phyloP scores from a whole-genome alignment of 1,284 basidiomycete genomes.

The Lignosus rhinocerotis region DNA sequence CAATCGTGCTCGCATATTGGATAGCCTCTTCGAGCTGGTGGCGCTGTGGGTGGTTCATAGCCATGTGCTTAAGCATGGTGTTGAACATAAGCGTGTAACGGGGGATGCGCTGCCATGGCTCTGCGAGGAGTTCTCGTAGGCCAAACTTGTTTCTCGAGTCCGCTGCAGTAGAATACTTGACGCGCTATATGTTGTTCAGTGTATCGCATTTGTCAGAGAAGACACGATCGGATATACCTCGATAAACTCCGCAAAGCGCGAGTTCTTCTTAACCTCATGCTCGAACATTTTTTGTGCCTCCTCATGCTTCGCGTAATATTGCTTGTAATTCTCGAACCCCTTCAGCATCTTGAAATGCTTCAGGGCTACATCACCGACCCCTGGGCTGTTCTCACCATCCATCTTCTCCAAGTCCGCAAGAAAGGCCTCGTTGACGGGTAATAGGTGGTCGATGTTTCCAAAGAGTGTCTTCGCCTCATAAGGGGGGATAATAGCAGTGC shows the following conservation, averaged over 20 bases:
- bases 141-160: slow-evolving; percentile 86
- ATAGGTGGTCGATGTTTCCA: slow-evolving; percentile 88
- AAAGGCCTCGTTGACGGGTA: slow-evolving; percentile 88
- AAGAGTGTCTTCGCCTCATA: slow-evolving; percentile 94
- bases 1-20: slow-evolving; percentile 88
- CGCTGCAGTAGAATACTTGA: slow-evolving; percentile 79
- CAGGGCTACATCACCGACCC: slow-evolving; percentile 84
- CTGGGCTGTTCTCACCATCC: slow-evolving; percentile 52
- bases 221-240: not conserved
- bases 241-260: slow-evolving; percentile 24
- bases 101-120: slow-evolving; percentile 99
- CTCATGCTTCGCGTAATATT: slow-evolving; percentile 91
- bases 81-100: slow-evolving; percentile 94
- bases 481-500: slow-evolving; percentile 82
- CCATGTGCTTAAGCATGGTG: slow-evolving; percentile 87
- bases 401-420: slow-evolving; percentile 77
- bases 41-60: slow-evolving; percentile 75
- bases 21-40: slow-evolving; percentile 84
- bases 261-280: slow-evolving; percentile 75
- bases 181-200: slow-evolving; percentile 52
- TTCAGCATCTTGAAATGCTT: slow-evolving; percentile 80
- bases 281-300: slow-evolving; percentile 91
- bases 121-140: slow-evolving; percentile 93
- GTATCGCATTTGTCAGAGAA: slow-evolving; percentile 14
- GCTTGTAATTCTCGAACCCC: slow-evolving; percentile 89